Evolutionary conservation across 2,329 filamentous ascomycete species (phyloP), one percentile per base, ranked within the genome.

Genomic region (Trichophyton verrucosum): DNA sequence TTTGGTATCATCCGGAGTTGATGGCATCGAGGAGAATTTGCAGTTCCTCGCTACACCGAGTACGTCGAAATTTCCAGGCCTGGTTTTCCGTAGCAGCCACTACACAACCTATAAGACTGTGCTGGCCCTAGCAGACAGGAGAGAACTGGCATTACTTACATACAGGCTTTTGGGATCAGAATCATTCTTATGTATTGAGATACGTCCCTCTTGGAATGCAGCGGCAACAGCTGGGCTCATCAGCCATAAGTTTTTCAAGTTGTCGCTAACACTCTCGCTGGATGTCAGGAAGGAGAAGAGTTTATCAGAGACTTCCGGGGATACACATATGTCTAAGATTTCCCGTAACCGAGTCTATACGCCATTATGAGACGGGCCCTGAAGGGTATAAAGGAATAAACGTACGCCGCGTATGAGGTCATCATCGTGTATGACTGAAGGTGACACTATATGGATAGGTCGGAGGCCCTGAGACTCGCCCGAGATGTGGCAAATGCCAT

Each of bases 171-270:
- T 33, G 2, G 46, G 36, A 49, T 30, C 13, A 24, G 9, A 36
- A 17, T 42, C 46, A 20, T 49, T 49, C 46, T 49, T 27, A 13
- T 27, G n/a, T 27, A 51, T 27, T 46, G 47, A 33, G 30, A 58
- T 27, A 42, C 36, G 38, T 2, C 60, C 60, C 7, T 46, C n/a
- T 30, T 15, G 44, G 36, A 56, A 61, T n/a, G 46, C 49, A 17
- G 15, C 17, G 3, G 22, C 24, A 11, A 60, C 57, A 13, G 24
- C n/a, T 4, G 47, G 40, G 20, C 36, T 11, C 53, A 62, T 57
- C 7, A 63, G 47, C 61, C 63, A 64, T 27, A 62, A 42, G 5
- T 63, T 63, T 56, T 60, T 62, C 3, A 63, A 58, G 13, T 59
- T 6, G 27, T 61, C 53, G 9, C 22, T 40, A 6, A 27, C 42